phyloP scores from a whole-genome alignment of 345 rosid genomes.

The Linum lewisii region DNA sequence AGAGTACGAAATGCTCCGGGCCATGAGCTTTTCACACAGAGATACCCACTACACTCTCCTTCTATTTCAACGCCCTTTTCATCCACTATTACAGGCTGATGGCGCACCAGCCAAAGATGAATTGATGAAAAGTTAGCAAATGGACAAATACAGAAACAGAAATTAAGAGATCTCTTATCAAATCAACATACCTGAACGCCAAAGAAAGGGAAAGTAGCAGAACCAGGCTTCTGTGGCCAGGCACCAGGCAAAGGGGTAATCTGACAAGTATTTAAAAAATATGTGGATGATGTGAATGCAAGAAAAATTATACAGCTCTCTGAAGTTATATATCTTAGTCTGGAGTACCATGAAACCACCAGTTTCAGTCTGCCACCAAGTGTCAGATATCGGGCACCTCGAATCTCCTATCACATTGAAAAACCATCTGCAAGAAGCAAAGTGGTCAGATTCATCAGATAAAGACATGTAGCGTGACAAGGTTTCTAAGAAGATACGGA shows the following conservation, averaged over 20 bases:
- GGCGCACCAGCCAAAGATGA: conserved; percentile 10
- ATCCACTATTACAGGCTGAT: conserved; percentile 87
- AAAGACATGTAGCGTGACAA: background rate
- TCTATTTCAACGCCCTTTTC: conserved; percentile 94
- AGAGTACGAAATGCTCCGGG: conserved; percentile 97
- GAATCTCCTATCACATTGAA: conserved; percentile 85
- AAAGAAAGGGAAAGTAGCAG: conserved; percentile 98
- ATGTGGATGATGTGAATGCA: background rate
- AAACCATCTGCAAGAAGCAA: conserved; percentile 63
- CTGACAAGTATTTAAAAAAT: conserved; percentile 32
- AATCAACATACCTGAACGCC: conserved; percentile 77
- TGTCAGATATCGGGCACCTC: conserved; percentile 91
- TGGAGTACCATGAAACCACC: conserved; percentile 84
- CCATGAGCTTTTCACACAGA: conserved; percentile 87
- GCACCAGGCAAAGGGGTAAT: conserved; percentile 97
- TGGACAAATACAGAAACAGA: background rate
- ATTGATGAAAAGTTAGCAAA: conserved; percentile 1
- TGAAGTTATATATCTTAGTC: background rate
- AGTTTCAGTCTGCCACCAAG: conserved; percentile 99
- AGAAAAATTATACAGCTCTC: background rate
- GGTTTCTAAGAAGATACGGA: conserved; percentile 13
- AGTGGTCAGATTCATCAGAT: background rate
- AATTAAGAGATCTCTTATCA: background rate
- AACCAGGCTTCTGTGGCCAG: conserved; percentile 99
- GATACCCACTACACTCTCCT: conserved; percentile 91